A percentile compares a stretch with the other conserved stretches of the same genome.
Evolutionary conservation across 768 basidiomycete species (phyloP).

Genomic region (Vishniacozyma victoriae): DNA sequence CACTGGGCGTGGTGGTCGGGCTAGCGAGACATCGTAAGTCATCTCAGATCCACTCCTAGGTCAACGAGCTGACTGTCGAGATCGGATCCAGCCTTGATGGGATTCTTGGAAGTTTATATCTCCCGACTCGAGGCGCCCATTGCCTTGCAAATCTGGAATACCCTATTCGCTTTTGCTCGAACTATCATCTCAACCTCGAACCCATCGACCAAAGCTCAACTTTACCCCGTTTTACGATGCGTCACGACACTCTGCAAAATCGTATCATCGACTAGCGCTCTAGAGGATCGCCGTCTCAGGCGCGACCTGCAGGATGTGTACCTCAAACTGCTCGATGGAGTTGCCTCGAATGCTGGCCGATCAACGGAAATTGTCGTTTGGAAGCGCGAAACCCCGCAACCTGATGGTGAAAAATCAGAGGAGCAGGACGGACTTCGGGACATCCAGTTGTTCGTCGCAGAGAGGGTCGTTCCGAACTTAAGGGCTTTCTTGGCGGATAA

Average conservation of each 20-base stretch:
- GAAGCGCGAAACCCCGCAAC: constrained; percentile 4
- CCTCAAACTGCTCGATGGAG: constrained; percentile 74
- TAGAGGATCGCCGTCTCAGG: constrained; percentile 80
- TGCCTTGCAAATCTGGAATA: constrained; percentile 84
- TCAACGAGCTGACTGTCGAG: constrained; percentile 1
- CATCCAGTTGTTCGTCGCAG: constrained; percentile 61
- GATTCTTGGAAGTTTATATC: constrained; percentile 82
- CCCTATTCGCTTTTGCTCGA: constrained; percentile 69
- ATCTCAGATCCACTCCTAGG: neutral
- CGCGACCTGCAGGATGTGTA: constrained; percentile 90
- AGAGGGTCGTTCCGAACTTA: constrained; percentile 63
- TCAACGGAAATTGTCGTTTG: constrained; percentile 18
- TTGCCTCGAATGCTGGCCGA: constrained; percentile 57
- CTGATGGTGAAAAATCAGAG: constrained; percentile 7
- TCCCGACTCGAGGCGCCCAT: constrained; percentile 78
- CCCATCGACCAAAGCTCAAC: constrained; percentile 57
- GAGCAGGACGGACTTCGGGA: neutral
- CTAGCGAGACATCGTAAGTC: neutral
- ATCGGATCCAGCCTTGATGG: constrained; percentile 34
- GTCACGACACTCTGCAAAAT: constrained; percentile 14
- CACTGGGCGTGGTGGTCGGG: constrained; percentile 5
- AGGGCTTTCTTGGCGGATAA: constrained; percentile 74
- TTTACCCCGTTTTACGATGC: constrained; percentile 51
- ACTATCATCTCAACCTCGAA: constrained; percentile 59
- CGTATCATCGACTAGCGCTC: constrained; percentile 66